Evolutionary conservation across 257 asterid genomes (phyloP), one percentile per base, ranked within the genome.

Genomic region (Solanum pinnatisectum): DNA sequence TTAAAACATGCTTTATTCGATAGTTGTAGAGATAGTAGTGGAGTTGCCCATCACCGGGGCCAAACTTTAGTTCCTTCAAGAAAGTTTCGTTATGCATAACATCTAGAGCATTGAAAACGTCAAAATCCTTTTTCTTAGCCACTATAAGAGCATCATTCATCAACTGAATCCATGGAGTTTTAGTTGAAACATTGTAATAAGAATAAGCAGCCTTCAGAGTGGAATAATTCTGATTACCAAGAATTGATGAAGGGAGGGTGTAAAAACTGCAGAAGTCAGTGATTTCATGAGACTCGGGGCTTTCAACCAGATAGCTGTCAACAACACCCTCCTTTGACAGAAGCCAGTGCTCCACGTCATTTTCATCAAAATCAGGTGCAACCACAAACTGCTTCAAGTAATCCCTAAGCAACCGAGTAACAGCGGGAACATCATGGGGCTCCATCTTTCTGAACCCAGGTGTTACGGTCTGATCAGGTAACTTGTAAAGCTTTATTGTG

Each of bases 1-100:
- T 78, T 71, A 87, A 71, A 49, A 84, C 88, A 73, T 89, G 91
- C 8, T 71, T 89, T 37, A 90, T 78, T 25, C 90, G 86, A 23
- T 87, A 90, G 91, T 87, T 90, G 87, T 90, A 90, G 20, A 90
- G 88, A 68, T 90, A 90, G 90, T 90, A 90, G 86, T 90, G 90
- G 70, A 90, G 91, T 20, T 87, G 87, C 78, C 91, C 91, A 11
- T 89, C 88, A 23, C 91, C 91, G 1, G 90, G 90, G 32, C 90
- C 90, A 90, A 90, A 90, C 89, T 90, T 90, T 49, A 90, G 91
- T 65, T 90, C 91, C 90, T 87, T 87, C 91, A 90, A 87, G 88
- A 90, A 90, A 39, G 42, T 65, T 67, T 85, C 90, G 20, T 89
- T 89, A 6, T 89, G 84, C 91, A 87, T 90, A 30, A 90, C 90